Evolutionary conservation across 1,139 yeast genomes (phyloP).

Genomic region (Yamadazyma pseudoaaseri): DNA sequence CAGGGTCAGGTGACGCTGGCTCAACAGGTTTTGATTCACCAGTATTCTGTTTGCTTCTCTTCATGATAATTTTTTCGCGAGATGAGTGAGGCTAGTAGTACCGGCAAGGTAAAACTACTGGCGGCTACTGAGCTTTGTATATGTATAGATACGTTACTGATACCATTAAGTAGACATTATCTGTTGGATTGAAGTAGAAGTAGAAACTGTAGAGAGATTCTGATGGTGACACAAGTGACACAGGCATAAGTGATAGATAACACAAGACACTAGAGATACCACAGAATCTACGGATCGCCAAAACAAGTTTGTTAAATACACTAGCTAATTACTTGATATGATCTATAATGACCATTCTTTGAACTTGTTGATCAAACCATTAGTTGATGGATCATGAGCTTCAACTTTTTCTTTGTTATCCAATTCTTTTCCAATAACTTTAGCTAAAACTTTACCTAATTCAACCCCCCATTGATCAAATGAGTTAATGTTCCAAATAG

Average conservation of each 20-base stretch:
- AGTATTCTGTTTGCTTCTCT: slow-evolving; percentile 21
- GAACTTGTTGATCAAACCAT: slow-evolving; percentile 90
- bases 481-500: slow-evolving; percentile 98
- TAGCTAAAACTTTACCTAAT: slow-evolving; percentile 96
- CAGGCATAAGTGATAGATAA: no score
- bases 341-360: slow-evolving; percentile 67
- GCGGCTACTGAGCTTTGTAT: no score
- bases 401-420: slow-evolving; percentile 55
- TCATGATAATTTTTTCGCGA: slow-evolving; percentile 1
- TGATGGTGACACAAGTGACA: no score
- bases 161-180: no score
- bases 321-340: no score
- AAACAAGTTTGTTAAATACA: no score
- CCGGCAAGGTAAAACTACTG: no score
- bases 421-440: slow-evolving; percentile 89
- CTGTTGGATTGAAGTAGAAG: no score
- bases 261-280: no score
- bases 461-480: slow-evolving; percentile 99
- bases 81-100: not conserved
- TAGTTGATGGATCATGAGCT: slow-evolving; percentile 87
- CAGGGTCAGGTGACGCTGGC: slow-evolving; percentile 8
- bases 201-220: no score
- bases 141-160: no score
- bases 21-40: slow-evolving; percentile 12
- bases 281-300: no score